Base-by-base conservation (phyloP, 2,329 filamentous ascomycete species). In the Orbilia quercus region DNA sequence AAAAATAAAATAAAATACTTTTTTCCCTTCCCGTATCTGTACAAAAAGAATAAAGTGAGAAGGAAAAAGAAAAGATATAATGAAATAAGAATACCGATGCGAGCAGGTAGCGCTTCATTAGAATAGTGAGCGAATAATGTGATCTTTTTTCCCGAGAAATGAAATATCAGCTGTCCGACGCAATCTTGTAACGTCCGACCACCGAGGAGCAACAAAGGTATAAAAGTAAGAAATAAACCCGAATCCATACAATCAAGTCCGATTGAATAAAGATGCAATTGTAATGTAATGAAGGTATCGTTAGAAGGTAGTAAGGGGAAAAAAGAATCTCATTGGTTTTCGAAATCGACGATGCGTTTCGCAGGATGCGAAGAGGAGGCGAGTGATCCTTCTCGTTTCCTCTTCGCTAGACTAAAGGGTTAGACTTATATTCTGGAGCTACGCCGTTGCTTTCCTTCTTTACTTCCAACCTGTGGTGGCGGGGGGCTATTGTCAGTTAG, bases 351-450 rank as follows among this genome's bases (percentile, higher is more conserved):
- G 23, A 65, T 16, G 28, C 59, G 60, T 45, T 72, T 72, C 67
- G 60, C 47, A 18, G 67, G 67, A n/a, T 72, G 67, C 67, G 67
- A 72, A 65, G 67, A 65, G 67, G 60, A 65, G 59, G 59, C 67
- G 54, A 72, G 67, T 64, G 67, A 72, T 65, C 67, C 67, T 65
- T 72, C 67, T 72, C 67, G 67, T 72, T 65, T 72, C 67, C 67
- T 65, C 67, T 72, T 72, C 67, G 66, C 66, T 71, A 72, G 67
- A 72, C 67, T 72, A 72, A 72, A 72, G 67, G 67, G 59, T 59
- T 59, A 23, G 59, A 38, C 59, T 72, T 72, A 72, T 18, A 72
- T 72, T 65, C 67, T 42, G 67, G 67, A 72, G 54, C 67, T 38
- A 72, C 67, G 62, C 67, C 67, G 55, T 72, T 72, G 67, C 67